Evolutionary conservation across 192 early-diverging fungal species (phyloP).

Genomic region (Linnemannia zychae): DNA sequence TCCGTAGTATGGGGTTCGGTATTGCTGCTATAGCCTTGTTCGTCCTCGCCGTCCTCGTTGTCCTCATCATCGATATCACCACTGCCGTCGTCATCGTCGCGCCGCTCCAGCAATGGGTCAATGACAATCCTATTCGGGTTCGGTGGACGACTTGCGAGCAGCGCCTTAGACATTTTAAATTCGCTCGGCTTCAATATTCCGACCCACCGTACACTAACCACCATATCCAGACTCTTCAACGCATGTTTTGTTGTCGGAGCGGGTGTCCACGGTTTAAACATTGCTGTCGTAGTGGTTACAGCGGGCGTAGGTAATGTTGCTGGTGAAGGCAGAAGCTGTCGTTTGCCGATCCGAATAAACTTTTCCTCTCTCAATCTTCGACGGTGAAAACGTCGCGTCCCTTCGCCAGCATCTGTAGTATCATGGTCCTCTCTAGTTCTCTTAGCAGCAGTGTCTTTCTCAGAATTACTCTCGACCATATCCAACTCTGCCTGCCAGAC

Average conservation of each 20-base stretch:
- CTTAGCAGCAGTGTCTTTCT: background rate
- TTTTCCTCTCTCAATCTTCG: background rate
- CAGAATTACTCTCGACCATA: background rate
- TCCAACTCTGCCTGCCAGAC: background rate
- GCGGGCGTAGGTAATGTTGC: background rate
- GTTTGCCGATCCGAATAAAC: background rate
- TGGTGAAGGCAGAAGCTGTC: background rate
- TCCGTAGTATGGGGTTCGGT: background rate
- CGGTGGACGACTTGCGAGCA: background rate
- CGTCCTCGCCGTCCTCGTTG: background rate
- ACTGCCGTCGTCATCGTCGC: background rate
- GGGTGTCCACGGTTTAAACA: background rate
- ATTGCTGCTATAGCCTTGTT: background rate
- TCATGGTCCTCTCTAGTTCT: background rate
- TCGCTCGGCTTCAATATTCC: background rate
- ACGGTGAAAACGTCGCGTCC: background rate
- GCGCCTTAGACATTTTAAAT: background rate
- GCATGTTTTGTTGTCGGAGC: background rate
- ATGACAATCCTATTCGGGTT: background rate
- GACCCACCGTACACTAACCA: slow-evolving; percentile 9
- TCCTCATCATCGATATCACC: background rate
- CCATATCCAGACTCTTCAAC: background rate
- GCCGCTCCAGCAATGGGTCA: background rate
- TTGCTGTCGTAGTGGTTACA: background rate
- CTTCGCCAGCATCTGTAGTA: background rate